phyloP scores from a whole-genome alignment of 2,329 filamentous ascomycete genomes.

The Stemphylium beticola region DNA sequence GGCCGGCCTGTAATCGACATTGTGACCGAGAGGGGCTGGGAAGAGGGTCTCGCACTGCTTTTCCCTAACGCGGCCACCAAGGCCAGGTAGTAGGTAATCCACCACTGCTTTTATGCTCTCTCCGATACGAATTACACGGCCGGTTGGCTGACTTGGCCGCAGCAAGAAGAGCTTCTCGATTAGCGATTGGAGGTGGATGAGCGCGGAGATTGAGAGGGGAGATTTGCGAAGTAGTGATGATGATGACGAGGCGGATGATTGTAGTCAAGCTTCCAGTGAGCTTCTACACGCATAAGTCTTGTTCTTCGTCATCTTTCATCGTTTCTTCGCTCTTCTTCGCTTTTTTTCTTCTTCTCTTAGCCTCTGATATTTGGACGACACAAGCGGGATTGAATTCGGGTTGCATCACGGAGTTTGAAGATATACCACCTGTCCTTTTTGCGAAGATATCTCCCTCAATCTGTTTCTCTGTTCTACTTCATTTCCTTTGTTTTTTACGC shows the following conservation, averaged over 20 bases:
- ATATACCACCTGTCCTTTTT: no score
- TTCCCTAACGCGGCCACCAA: constrained; percentile 33
- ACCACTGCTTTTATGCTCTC: constrained; percentile 1
- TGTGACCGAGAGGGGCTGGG: constrained; percentile 46
- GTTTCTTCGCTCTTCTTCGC: not conserved
- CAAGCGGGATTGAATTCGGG: not conserved
- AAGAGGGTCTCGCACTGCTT: constrained; percentile 42
- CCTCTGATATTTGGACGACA: no score
- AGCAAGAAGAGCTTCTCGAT: constrained; percentile 17
- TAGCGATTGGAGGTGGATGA: constrained; percentile 21
- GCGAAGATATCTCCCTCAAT: not conserved
- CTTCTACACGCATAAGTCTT: constrained; percentile 4
- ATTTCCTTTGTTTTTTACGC: no score
- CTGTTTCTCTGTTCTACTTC: no score
- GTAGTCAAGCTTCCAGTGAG: constrained; percentile 15
- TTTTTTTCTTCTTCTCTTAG: not conserved
- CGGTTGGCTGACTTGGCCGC: constrained; percentile 3
- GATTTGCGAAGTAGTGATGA: constrained; percentile 6
- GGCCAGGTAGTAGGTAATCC: constrained; percentile 37
- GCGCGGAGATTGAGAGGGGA: constrained; percentile 1
- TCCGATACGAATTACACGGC: not conserved
- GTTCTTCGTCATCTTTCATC: not conserved
- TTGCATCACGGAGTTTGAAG: no score
- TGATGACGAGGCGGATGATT: constrained; percentile 12
- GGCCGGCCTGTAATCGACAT: constrained; percentile 42